phyloP scores from a whole-genome alignment of 352 stramenopile genomes.

The Phytophthora pinifolia region DNA sequence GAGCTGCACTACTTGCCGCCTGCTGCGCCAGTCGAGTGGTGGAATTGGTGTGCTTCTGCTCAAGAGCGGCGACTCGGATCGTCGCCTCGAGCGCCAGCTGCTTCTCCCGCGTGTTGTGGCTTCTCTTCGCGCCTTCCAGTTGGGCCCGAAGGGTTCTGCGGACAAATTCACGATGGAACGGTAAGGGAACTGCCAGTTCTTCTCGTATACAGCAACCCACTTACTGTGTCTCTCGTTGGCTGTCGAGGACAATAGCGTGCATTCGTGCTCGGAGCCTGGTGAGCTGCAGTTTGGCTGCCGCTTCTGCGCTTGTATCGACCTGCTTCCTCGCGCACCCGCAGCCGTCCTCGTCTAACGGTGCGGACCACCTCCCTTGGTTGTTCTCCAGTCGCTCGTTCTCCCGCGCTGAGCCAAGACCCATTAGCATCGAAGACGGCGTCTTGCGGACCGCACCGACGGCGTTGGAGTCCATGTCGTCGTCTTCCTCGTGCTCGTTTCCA shows the following conservation, averaged over 20 bases:
- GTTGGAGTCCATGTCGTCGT: conserved; percentile 13
- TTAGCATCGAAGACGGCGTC: conserved; percentile 6
- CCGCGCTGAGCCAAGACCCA: conserved; percentile 1
- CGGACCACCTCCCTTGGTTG: conserved; percentile 25
- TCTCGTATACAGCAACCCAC: neutral
- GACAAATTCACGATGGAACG: conserved; percentile 2
- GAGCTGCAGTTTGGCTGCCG: conserved; percentile 40
- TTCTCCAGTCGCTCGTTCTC: conserved; percentile 30
- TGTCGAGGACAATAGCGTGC: conserved; percentile 53
- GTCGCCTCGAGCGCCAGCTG: conserved; percentile 50
- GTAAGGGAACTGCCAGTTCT: conserved; percentile 14
- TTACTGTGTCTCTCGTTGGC: conserved; percentile 48
- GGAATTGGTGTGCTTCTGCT: conserved; percentile 47
- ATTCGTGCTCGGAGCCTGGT: conserved; percentile 50
- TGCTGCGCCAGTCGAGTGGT: conserved; percentile 45
- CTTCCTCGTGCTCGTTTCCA: conserved; percentile 45
- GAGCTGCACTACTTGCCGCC: conserved; percentile 30
- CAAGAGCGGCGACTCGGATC: conserved; percentile 41
- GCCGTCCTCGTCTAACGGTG: conserved; percentile 19
- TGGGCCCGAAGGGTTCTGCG: conserved; percentile 44
- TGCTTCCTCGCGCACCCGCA: conserved; percentile 25
- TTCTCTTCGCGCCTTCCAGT: conserved; percentile 40
- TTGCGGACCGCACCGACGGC: conserved; percentile 6
- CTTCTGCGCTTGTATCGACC: conserved; percentile 26
- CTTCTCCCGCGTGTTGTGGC: conserved; percentile 42